phyloP scores from a whole-genome alignment of 169 alveolate species.

The Theileria equi region DNA sequence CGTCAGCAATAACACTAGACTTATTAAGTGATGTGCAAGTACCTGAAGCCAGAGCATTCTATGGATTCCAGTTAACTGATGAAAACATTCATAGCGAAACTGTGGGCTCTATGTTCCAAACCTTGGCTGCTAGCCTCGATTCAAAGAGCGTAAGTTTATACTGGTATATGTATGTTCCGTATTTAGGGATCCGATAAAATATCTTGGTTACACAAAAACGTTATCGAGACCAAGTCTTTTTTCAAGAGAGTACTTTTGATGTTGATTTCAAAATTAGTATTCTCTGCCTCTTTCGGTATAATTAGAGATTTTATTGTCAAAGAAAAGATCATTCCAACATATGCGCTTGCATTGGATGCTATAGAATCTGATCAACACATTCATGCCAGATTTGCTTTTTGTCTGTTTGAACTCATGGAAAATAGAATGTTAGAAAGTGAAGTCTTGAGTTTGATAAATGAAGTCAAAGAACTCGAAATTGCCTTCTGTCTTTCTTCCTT shows the following conservation, averaged over 20 bases:
- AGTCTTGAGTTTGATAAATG: slow-evolving; percentile 8
- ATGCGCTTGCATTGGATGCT: slow-evolving; percentile 27
- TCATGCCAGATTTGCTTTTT: slow-evolving; percentile 47
- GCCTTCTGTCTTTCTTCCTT: slow-evolving; percentile 27
- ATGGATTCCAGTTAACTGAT: slow-evolving; percentile 90
- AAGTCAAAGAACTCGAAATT: slow-evolving; percentile 30
- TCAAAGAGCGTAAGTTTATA: slow-evolving; percentile 1
- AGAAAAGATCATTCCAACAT: slow-evolving; percentile 17
- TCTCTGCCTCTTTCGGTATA: slow-evolving; percentile 13
- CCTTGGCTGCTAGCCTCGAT: slow-evolving; percentile 33
- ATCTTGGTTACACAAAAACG: slow-evolving; percentile 23
- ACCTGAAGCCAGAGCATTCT: slow-evolving; percentile 92
- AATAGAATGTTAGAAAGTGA: slow-evolving; percentile 12
- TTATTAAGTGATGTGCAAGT: slow-evolving; percentile 84
- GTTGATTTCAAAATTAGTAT: slow-evolving; percentile 37
- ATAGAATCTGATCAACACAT: slow-evolving; percentile 29
- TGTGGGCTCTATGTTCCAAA: slow-evolving; percentile 68
- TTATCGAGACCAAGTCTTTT: slow-evolving; percentile 16
- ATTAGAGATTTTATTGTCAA: slow-evolving; percentile 24
- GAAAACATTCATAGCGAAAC: slow-evolving; percentile 91
- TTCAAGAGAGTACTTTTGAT: slow-evolving; percentile 14
- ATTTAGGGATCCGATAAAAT: slow-evolving; percentile 53
- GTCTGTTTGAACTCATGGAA: slow-evolving; percentile 18
- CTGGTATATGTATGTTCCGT: not conserved
- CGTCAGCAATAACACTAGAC: slow-evolving; percentile 73